Base-by-base conservation (phyloP, 192 early-diverging fungal species). In the Entomortierella parvispora region DNA sequence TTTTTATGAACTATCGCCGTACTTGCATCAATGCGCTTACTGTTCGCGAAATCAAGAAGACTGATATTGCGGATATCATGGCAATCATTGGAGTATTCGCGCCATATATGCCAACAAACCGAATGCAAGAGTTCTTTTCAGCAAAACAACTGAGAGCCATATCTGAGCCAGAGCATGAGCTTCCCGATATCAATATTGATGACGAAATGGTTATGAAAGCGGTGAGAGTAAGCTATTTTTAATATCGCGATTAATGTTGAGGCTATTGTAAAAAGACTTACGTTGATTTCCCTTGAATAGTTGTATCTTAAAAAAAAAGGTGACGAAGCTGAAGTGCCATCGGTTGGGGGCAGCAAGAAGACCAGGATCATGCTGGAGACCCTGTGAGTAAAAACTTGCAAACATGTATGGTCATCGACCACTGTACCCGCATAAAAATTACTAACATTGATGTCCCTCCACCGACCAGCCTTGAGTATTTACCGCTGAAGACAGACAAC, bases 221-320 rank as follows among this genome's bases (percentile, higher is more conserved):
- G n/a, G 58, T 68, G n/a, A 58, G 66, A 59, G 66, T 60, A 68
- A 51, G 57, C 25, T 44, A 42, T 11, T n/a, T 44, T 57, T 68
- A 23, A 6, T 14, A 20, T 48, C 2, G 46, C 40, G n/a, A 51
- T 4, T 32, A 31, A 53, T 20, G 3, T 51, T 51, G 47, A 34
- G n/a, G 2, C 26, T 26, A 49, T 43, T 29, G 26, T 20, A 37
- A 42, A 67, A 25, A 47, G 45, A n/a, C 26, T n/a, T 45, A 55
- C 51, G 10, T 33, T 2, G 11, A 26, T 28, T 28, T 33, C 28
- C 7, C 9, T 34, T 58, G 49, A 59, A 53, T 68, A 68, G 66
- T 60, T 53, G 23, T 60, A 68, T 48, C 40, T 68, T 2, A 51
- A 60, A 1, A 33, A 49, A 28, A 68, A 53, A 43, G 53, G 49